Evolutionary conservation across 495 filamentous ascomycete species (phyloP).

Genomic region (Neurospora sp.): DNA sequence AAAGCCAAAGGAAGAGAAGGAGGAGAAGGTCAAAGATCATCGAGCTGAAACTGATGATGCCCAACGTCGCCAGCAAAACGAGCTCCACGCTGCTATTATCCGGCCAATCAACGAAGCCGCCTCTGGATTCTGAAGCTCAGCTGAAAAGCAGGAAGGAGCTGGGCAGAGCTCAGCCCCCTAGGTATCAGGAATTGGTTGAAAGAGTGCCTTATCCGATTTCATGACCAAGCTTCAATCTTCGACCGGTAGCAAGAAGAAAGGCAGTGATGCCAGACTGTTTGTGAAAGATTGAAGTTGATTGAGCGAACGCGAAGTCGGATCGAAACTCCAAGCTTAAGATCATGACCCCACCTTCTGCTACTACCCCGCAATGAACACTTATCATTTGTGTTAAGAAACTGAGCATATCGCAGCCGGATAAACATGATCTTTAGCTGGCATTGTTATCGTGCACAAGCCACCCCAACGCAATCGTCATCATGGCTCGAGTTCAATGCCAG

Average conservation of each 20-base stretch:
- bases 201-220: background rate
- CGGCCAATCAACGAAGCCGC: background rate
- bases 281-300: background rate
- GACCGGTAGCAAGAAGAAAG: background rate
- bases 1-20: background rate
- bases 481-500: background rate
- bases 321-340: background rate
- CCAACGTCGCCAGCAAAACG: background rate
- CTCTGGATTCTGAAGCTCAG: background rate
- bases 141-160: background rate
- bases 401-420: background rate
- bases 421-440: background rate
- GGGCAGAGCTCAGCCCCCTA: background rate
- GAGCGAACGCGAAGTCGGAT: background rate
- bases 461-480: background rate
- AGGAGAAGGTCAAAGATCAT: background rate
- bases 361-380: background rate
- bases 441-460: background rate
- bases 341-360: background rate
- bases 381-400: background rate
- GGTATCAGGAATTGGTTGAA: background rate
- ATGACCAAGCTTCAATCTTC: background rate
- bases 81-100: background rate
- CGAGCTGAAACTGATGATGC: background rate
- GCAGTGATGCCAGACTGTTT: background rate